Base-by-base conservation (phyloP, 1,284 basidiomycete species). In the Ustilago bromivora region DNA sequence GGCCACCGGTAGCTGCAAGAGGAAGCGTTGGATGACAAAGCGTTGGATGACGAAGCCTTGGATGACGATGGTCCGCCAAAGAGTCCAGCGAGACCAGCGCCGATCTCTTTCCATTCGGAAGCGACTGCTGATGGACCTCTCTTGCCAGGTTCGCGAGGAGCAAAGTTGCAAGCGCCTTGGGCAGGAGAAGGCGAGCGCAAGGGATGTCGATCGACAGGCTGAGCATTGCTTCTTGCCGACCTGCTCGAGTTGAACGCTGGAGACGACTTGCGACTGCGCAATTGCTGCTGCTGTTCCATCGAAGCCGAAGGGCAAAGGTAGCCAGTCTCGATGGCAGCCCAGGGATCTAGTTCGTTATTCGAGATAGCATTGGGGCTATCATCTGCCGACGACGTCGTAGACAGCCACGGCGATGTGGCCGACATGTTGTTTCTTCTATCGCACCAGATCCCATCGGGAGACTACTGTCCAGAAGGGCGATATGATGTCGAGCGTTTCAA, bases 21-120 rank as follows among this genome's bases (percentile, higher is more conserved):
- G 35, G 43, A 47, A 3, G 60, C 23, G 7, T 55, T 43, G 28
- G 57, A 66, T 5, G 63, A 57, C 0, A 64, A 59, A 28, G 38
- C 10, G 4, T 19, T 40, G 9, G 23, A 23, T 23, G 61, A 56
- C 28, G 43, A 47, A 3, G 60, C 23, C 5, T 55, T 43, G 28
- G 57, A 66, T 5, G 63, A 57, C 1, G 67, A 59, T 23, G 23
- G 23, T 3, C 58, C 69, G 2, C 69, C 66, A 35, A 77, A 77
- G 11, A 77, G 58, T 35, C 75, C 75, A 7, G 75, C 75, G 8
- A 77, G 58, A 4, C 75, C 75, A 2, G 66, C 67, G 17, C 75
- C 41, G 54, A 77, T 77, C 12, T 64, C 75, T 54, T 71, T 77
- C 70, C 75, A 77, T 57, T 77, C 75, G 0, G 70, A 66, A 15